Base-by-base conservation (phyloP, 208 protist species). In the Trypanosoma brucei region DNA sequence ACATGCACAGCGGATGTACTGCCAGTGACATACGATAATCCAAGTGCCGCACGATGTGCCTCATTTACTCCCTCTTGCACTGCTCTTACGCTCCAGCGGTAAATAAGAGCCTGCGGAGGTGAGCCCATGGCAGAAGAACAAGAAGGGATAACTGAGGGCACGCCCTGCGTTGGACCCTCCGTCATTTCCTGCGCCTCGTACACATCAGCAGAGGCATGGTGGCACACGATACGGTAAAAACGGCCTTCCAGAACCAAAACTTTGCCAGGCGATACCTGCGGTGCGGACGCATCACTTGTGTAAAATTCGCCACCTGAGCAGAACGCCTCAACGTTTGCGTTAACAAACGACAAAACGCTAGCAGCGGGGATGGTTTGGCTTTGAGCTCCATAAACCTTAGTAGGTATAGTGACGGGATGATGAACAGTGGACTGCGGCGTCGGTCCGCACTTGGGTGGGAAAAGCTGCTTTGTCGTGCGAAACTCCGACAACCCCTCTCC, bases 401-500 rank as follows among this genome's bases (percentile, higher is more conserved):
- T 82, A 14, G 75, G 52, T 56, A 92, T 92, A 22, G 72, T 72
- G 33, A 81, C 62, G 48, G 55, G 33, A 65, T 89, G 73, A 22
- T 76, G 68, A 14, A 79, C 64, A 35, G 80, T 86, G 45, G 78
- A 77, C 2, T 76, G 72, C 48, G n/a, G 13, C 11, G 14, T 37
- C 11, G 62, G 63, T 14, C 63, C 70, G 42, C 48, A 45, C 2
- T 57, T 81, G 50, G 59, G 56, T 52, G 75, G 68, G 61, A 93
- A 90, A 14, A 93, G 75, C 64, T 90, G 83, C 62, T 82, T 88
- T 35, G 86, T 93, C 3, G 79, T 70, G n/a, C 83, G 86, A 49
- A 79, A 58, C 9, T 75, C 82, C 14, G 85, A 14, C 11, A 11
- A 11, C 6, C 8, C 42, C 42, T 14, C 22, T 0, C 22, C 22